phyloP scores from a whole-genome alignment of 768 basidiomycete species.

The Phanerochaete carnosa region DNA sequence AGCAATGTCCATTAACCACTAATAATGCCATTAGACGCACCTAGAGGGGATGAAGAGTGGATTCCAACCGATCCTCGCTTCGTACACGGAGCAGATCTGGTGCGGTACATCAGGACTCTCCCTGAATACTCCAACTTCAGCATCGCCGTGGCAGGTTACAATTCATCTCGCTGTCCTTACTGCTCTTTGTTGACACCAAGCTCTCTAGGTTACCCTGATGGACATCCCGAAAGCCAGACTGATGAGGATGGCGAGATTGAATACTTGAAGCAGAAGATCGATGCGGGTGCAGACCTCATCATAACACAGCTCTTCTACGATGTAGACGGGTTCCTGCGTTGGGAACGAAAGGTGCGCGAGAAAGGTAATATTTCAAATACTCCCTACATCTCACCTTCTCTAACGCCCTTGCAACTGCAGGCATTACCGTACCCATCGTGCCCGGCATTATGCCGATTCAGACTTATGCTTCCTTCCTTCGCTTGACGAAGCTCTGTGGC shows the following conservation, averaged over 20 bases:
- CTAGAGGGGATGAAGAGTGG: constrained; percentile 92
- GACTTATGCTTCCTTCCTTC: constrained; percentile 89
- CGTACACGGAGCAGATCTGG: constrained; percentile 83
- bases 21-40: constrained; percentile 66
- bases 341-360: constrained; percentile 69
- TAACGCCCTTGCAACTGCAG: constrained; percentile 37
- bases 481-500: constrained; percentile 87
- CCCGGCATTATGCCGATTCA: constrained; percentile 99
- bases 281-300: constrained; percentile 95
- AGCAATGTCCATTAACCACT: neutral
- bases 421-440: constrained; percentile 86
- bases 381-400: neutral
- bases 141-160: constrained; percentile 87
- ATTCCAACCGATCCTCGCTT: constrained; percentile 82
- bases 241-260: constrained; percentile 63
- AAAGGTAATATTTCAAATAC: constrained; percentile 60
- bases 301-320: constrained; percentile 98
- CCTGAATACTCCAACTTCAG: constrained; percentile 85
- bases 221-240: constrained; percentile 61
- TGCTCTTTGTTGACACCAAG: constrained; percentile 2
- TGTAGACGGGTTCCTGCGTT: constrained; percentile 77
- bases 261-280: constrained; percentile 80
- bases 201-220: constrained; percentile 84
- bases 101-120: constrained; percentile 78
- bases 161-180: neutral